A percentile compares a stretch with the other conserved stretches of the same genome.
These are phyloP conservation scores for Colletotrichum lupini DNA, from an alignment of 2,329 filamentous ascomycete genomes.

Conservation along the genomic window DNA sequence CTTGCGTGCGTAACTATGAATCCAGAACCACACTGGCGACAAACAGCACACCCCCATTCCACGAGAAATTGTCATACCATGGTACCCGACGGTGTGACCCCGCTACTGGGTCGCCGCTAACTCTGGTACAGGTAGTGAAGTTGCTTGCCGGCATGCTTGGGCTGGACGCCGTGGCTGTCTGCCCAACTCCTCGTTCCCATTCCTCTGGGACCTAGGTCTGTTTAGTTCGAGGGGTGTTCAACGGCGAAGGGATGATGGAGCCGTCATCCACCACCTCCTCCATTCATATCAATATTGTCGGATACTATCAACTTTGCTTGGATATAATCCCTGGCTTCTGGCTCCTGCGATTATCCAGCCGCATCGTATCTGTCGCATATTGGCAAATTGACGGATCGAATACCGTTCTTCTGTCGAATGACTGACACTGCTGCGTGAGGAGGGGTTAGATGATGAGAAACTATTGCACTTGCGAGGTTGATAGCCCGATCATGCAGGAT, in stretches of 20 bases:
- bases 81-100: not conserved
- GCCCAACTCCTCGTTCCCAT: constrained; percentile 17
- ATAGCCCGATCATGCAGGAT: not conserved
- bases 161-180: constrained; percentile 12
- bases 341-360: not conserved
- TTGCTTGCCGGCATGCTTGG: not conserved
- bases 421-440: not conserved
- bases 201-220: constrained; percentile 11
- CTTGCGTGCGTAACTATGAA: constrained; percentile 24
- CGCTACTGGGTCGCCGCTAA: constrained; percentile 10
- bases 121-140: not conserved
- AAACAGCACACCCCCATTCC: not conserved
- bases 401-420: not conserved
- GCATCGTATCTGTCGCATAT: not conserved
- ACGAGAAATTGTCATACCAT: constrained; percentile 9
- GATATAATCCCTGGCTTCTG: not conserved
- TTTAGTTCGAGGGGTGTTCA: not conserved
- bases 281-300: not conserved
- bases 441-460: not conserved
- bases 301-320: not conserved
- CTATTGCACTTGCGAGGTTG: not conserved
- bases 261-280: not conserved
- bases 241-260: not conserved
- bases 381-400: not conserved
- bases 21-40: not conserved